Conservation (phyloP, 768 basidiomycete species). For the Suillus fuscotomentosus region DNA sequence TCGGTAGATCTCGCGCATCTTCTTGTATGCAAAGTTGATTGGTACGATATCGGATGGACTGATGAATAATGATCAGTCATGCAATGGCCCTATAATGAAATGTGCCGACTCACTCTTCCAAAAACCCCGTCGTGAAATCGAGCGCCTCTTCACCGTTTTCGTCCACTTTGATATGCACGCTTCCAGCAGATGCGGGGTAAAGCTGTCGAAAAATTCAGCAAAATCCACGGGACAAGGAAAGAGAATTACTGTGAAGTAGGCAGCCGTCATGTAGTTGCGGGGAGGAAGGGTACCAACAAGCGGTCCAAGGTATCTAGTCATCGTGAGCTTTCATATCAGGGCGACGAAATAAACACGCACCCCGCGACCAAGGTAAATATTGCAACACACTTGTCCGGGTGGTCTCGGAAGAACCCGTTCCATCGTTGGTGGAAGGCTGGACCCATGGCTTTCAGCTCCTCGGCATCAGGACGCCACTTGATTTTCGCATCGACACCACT, state of each 20-base stretch:
- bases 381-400: conserved; percentile 56
- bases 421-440: conserved; percentile 48
- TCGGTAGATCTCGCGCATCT: conserved; percentile 18
- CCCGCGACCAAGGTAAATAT: conserved; percentile 42
- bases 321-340: not conserved
- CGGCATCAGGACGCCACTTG: conserved; percentile 50
- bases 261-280: conserved; percentile 27
- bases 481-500: conserved; percentile 56
- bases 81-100: not conserved
- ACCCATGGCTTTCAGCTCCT: conserved; percentile 49
- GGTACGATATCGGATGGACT: conserved; percentile 17
- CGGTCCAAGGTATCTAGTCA: conserved; percentile 24
- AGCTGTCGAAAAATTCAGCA: not conserved
- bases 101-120: conserved; percentile 3
- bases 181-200: conserved; percentile 16
- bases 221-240: too few relatives aligned
- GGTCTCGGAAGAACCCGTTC: conserved; percentile 45
- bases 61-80: not conserved
- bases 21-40: conserved; percentile 20
- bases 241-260: conserved; percentile 31
- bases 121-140: conserved; percentile 16
- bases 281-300: conserved; percentile 8
- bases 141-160: conserved; percentile 9
- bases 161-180: conserved; percentile 16
- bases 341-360: conserved; percentile 21